Evolutionary conservation across 352 stramenopile species (phyloP), one percentile per base, ranked within the genome.

Genomic region (Pythium phragmitis): DNA sequence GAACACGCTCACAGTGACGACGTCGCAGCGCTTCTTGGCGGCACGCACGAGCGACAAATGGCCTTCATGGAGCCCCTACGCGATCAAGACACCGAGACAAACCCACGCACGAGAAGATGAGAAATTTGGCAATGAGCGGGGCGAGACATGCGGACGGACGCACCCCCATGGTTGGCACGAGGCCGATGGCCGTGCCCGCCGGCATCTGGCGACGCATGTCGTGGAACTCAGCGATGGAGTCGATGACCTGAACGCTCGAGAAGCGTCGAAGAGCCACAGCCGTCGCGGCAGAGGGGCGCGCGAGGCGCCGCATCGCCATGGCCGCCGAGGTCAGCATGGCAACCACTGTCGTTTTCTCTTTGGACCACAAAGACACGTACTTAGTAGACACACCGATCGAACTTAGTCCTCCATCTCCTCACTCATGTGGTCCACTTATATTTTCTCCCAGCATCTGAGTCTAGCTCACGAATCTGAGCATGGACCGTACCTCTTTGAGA

Each of bases 81-180:
- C 34, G 4, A 39, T 39, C 7, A 39, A 39, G 34, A 30, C 26
- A 30, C 26, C 26, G 26, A n/a, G 3, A 58, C 34, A 41, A 12
- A 75, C 68, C 48, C 57, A 93, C 96, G n/a, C 13, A 6, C 14
- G 45, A 33, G 45, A 13, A 30, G 45, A 50, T 14, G n/a, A 30
- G 45, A 12, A 17, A 50, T 30, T 6, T 7, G 16, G 33, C 7
- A 9, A 7, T 30, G 19, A 14, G n/a, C 26, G 7, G 9, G n/a
- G 13, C 17, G n/a, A 61, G 5, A 48, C 26, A 5, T 1, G 26
- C 26, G 26, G 26, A 30, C 26, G 33, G 7, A 75, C 72, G 47
- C 55, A 93, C 97, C 67, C 98, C 98, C 97, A 99, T 99, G 1
- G 98, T 99, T 11, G 97, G 98, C 23, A 99, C 97, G 58, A 99